Base-by-base conservation (phyloP, 1,284 basidiomycete genomes). In the Ganoderma boninense region DNA sequence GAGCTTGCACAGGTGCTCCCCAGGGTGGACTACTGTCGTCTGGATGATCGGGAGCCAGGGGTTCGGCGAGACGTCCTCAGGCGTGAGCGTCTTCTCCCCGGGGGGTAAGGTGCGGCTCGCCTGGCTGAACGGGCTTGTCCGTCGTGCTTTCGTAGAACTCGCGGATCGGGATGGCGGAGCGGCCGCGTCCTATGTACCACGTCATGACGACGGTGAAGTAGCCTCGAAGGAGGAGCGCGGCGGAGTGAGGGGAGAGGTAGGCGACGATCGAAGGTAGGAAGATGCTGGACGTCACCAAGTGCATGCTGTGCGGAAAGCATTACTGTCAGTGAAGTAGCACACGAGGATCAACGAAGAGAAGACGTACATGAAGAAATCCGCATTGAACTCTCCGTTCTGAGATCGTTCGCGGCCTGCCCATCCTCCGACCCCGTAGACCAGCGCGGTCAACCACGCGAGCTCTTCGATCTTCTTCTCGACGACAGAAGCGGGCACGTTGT, bases 1-100 rank as follows among this genome's bases (percentile, higher is more conserved):
- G 2, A 84, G 74, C 79, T 92, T 92, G 69, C 85, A 83, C 6
- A 92, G 76, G 74, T 92, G 91, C 68, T 90, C 88, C 71, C 91
- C 88, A 1, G 87, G 87, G 71, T 89, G 86, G 7, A 84, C 76
- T 57, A 89, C 72, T 23, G 84, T 80, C n/a, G 82, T 80, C 70
- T 87, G 83, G 32, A 90, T 71, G 64, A 92, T 81, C 13, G 86
- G 83, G 18, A 86, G 80, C 89, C 89, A 91, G 1, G 84, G 78
- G 69, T 89, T 86, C 6, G 85, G 85, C 11, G 79, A 73, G n/a
- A 42, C 43, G 7, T 78, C 74, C 0, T 74, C 69, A 0, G 78
- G 72, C 13, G 83, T 81, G 16, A 84, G 78, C 2, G 81, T 79
- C 20, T 77, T 77, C 23, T 77, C 70, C 0, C 79, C 72, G 4